These are phyloP conservation scores for Fusarium humuli DNA, from an alignment of 2,329 filamentous ascomycete species.

Conservation along the genomic window DNA sequence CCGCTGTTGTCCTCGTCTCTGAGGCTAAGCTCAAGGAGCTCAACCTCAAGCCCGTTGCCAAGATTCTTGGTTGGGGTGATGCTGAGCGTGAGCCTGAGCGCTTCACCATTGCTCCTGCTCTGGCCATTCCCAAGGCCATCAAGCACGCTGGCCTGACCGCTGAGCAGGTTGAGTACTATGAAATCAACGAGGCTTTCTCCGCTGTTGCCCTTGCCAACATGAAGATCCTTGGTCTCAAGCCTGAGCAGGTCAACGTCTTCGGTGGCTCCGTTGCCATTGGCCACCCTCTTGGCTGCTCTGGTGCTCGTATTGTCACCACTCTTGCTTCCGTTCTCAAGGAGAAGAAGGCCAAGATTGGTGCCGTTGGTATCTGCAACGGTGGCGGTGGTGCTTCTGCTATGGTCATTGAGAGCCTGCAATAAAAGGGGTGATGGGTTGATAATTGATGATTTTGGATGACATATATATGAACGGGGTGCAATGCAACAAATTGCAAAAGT, in stretches of 20 bases:
- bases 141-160: slow-evolving; percentile 89
- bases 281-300: slow-evolving; percentile 92
- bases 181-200: slow-evolving; percentile 99
- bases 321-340: slow-evolving; percentile 88
- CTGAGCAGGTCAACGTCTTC: slow-evolving; percentile 93
- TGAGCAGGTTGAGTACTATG: slow-evolving; percentile 88
- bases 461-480: slow-evolving; percentile 33
- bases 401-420: slow-evolving; percentile 82
- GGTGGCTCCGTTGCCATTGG: slow-evolving; percentile 96
- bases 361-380: slow-evolving; percentile 96
- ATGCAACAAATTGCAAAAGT: slow-evolving; percentile 39
- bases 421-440: slow-evolving; percentile 44
- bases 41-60: slow-evolving; percentile 89
- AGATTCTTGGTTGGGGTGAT: slow-evolving; percentile 97
- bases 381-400: slow-evolving; percentile 95
- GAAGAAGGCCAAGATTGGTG: slow-evolving; percentile 93
- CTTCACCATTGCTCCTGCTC: slow-evolving; percentile 93
- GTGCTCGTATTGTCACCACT: slow-evolving; percentile 92
- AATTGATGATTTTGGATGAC: slow-evolving; percentile 44
- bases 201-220: slow-evolving; percentile 97
- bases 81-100: slow-evolving; percentile 91
- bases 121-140: slow-evolving; percentile 97
- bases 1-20: slow-evolving; percentile 91
- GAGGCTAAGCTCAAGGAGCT: slow-evolving; percentile 95
- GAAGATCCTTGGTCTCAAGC: slow-evolving; percentile 83